Percentiles rank a stretch among this genome's conserved stretches.
Conservation (phyloP, 192 early-diverging fungal genomes). For the Neocallimastix lanati region DNA sequence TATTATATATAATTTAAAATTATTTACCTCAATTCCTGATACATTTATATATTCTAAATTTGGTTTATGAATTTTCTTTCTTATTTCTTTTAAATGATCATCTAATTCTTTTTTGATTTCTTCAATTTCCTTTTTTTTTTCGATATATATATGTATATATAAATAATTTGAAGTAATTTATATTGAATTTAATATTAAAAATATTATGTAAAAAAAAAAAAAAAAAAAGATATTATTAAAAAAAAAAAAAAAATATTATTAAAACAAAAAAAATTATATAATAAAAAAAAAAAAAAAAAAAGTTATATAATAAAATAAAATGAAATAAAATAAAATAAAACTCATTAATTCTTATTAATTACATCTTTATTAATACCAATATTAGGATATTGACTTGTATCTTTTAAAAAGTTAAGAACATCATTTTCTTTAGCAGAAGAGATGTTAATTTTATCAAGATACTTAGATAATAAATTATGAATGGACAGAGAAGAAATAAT, state of each 20-base stretch:
- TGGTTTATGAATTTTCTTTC: slow-evolving; percentile 19
- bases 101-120: slow-evolving; percentile 34
- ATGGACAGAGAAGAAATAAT: not conserved
- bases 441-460: not conserved
- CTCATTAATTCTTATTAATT: not conserved
- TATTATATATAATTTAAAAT: too few species aligned
- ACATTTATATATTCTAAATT: slow-evolving; percentile 38
- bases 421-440: not conserved
- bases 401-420: not conserved
- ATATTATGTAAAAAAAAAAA: too few species aligned
- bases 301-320: too few species aligned
- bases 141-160: too few species aligned
- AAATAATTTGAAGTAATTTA: too few species aligned
- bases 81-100: slow-evolving; percentile 23
- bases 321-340: too few species aligned
- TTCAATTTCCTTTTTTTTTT: slow-evolving; percentile 13
- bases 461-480: not conserved
- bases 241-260: too few species aligned
- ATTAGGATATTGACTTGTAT: not conserved
- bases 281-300: too few species aligned
- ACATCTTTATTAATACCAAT: not conserved
- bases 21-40: slow-evolving; percentile 36
- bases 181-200: too few species aligned
- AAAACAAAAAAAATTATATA: too few species aligned
- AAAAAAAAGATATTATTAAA: too few species aligned